Conservation (phyloP, 169 alveolate genomes). For the Toxoplasma gondii region DNA sequence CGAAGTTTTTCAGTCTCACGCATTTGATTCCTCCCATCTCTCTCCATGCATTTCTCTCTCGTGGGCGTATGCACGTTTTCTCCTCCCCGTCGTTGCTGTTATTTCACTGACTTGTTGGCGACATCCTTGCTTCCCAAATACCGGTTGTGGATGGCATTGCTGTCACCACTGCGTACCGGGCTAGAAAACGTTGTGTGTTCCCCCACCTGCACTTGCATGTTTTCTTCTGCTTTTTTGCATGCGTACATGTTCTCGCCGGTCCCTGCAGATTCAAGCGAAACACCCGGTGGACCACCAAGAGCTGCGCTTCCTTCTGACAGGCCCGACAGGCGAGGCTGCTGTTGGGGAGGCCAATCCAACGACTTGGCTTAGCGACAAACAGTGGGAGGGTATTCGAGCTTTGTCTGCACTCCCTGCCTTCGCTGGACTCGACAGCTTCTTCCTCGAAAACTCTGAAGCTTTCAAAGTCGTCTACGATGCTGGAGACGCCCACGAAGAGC, state of each 20-base stretch:
- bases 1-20: too few species aligned
- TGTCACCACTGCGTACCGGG: too few species aligned
- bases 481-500: constrained; percentile 87
- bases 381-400: constrained; percentile 90
- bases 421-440: constrained; percentile 85
- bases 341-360: constrained; percentile 85
- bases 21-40: too few species aligned
- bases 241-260: not conserved
- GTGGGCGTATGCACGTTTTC: too few species aligned
- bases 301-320: constrained; percentile 93
- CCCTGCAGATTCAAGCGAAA: constrained; percentile 57
- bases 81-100: too few species aligned
- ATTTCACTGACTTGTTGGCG: too few species aligned
- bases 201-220: too few species aligned
- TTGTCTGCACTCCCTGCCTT: constrained; percentile 84
- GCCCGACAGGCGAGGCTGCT: constrained; percentile 90
- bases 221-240: not conserved
- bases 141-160: too few species aligned
- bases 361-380: constrained; percentile 89
- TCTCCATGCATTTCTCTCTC: too few species aligned
- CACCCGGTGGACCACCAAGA: constrained; percentile 81
- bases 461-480: constrained; percentile 88
- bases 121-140: too few species aligned
- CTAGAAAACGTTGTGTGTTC: too few species aligned
- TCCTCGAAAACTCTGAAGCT: constrained; percentile 79